A percentile compares a stretch with the other conserved stretches of the same genome.
phyloP scores from a whole-genome alignment of 805 yeast genomes.

The Zygoascus tannicola region DNA sequence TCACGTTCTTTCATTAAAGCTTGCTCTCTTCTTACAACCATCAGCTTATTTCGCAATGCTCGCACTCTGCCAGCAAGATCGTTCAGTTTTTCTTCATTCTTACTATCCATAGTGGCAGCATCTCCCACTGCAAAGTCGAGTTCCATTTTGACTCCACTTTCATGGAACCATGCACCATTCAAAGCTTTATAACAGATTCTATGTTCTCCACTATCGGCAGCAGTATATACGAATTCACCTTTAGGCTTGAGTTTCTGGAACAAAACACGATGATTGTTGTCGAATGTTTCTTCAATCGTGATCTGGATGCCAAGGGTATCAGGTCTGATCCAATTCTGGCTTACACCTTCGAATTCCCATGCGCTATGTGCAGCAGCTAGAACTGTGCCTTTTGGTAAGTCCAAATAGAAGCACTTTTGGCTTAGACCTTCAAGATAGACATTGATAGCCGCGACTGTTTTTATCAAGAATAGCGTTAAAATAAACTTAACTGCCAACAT shows the following conservation, averaged over 20 bases:
- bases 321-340: conserved; percentile 44
- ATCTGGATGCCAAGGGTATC: conserved; percentile 48
- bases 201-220: conserved; percentile 80
- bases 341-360: conserved; percentile 44
- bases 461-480: conserved; percentile 1
- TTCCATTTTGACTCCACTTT: conserved; percentile 53
- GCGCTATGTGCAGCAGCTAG: conserved; percentile 69
- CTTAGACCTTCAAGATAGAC: conserved; percentile 68
- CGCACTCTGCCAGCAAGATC: conserved; percentile 47
- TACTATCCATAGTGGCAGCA: conserved; percentile 53
- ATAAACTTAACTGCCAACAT: too few species aligned
- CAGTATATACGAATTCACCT: conserved; percentile 72
- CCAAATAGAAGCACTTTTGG: conserved; percentile 72
- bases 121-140: conserved; percentile 67
- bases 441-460: conserved; percentile 45
- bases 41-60: conserved; percentile 47
- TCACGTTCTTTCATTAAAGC: conserved; percentile 54
- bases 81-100: conserved; percentile 45
- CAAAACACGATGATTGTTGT: conserved; percentile 70
- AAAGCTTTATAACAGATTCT: conserved; percentile 64
- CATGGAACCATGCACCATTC: conserved; percentile 52
- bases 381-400: conserved; percentile 65
- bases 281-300: conserved; percentile 75
- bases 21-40: conserved; percentile 57
- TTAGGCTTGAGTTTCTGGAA: conserved; percentile 50